Conservation (phyloP, 768 basidiomycete species). For the Mycena venus region DNA sequence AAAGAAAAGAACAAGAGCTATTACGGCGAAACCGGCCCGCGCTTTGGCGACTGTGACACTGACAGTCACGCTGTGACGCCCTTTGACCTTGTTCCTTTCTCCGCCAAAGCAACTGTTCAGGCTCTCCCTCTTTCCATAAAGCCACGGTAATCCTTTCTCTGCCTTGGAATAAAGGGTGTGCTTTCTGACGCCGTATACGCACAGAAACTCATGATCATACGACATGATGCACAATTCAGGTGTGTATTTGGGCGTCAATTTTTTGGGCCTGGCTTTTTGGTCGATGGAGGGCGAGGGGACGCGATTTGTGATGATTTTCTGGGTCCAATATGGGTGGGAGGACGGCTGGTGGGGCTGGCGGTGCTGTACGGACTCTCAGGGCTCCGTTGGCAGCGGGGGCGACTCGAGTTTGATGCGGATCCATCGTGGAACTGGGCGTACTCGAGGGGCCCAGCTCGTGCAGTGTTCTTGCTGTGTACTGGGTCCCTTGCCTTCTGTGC, state of each 20-base stretch:
- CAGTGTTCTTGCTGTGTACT: background rate
- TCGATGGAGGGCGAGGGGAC: background rate
- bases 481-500: background rate
- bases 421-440: background rate
- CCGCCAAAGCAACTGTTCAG: background rate
- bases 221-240: conserved; percentile 31
- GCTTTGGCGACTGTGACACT: background rate
- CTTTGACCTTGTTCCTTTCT: conserved; percentile 2
- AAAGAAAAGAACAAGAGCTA: background rate
- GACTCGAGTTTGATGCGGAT: background rate
- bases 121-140: background rate
- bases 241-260: background rate
- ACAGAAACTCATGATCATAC: conserved; percentile 29
- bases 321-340: background rate
- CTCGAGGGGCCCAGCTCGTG: background rate
- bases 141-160: background rate
- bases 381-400: background rate
- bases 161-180: background rate
- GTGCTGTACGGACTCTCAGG: background rate
- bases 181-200: background rate
- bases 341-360: background rate
- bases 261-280: background rate
- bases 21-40: background rate
- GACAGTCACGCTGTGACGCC: background rate
- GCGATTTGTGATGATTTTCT: background rate